Evolutionary conservation across 306 rosid genomes (phyloP).

Genomic region (Aeschynomene evenia): DNA sequence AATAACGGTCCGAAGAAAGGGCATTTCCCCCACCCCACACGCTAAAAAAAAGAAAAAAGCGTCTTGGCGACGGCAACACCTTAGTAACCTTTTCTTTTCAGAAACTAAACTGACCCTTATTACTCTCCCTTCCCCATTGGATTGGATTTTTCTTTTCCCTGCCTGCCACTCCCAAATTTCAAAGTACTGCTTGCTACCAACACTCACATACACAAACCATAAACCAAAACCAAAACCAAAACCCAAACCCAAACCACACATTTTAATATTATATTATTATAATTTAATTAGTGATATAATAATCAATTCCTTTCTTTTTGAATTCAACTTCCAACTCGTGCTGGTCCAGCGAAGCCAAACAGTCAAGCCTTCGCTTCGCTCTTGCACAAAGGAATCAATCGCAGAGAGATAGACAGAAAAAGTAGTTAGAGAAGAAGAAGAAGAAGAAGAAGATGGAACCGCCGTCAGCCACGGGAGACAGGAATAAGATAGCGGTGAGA

Average conservation of each 20-base stretch:
- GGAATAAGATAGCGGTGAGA: constrained; percentile 46
- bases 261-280: neutral
- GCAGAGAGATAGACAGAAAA: neutral
- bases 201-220: neutral
- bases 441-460: constrained; percentile 35
- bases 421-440: neutral
- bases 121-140: neutral
- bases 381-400: constrained; percentile 13
- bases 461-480: constrained; percentile 45
- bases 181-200: neutral
- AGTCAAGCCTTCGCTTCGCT: neutral
- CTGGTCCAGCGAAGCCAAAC: neutral
- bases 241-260: neutral
- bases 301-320: neutral
- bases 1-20: constrained; percentile 14
- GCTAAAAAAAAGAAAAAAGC: neutral
- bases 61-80: neutral
- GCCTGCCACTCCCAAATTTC: neutral
- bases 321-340: neutral
- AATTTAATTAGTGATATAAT: neutral
- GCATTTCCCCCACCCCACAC: neutral
- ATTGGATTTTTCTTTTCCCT: constrained; percentile 21
- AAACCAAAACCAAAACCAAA: neutral
- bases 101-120: neutral
- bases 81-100: neutral